Base-by-base conservation (phyloP, 257 asterid genomes). In the Nicotiana tomentosiformis region DNA sequence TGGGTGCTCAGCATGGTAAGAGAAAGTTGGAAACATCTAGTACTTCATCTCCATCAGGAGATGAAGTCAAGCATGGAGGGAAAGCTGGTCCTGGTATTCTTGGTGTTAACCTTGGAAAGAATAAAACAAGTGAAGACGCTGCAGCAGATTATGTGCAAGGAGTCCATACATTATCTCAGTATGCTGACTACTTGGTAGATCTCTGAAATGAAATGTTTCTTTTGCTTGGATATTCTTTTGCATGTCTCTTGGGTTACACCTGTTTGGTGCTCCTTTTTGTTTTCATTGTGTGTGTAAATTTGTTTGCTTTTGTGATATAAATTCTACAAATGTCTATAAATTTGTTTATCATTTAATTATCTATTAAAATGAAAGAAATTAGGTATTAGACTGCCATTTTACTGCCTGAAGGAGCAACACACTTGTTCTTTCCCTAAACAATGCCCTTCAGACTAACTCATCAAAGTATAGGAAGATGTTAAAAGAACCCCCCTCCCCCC, bases 21-120 rank as follows among this genome's bases (percentile, higher is more conserved):
- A 92, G 99, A 83, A 96, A 92, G 86, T 43, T 93, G 88, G 98
- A 96, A 90, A 93, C 97, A 14, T 90, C 98, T 15, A 90, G 90
- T 89, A 83, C 93, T 82, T 84, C 95, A 69, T 90, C 99, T 87
- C 62, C 91, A 11, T 18, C 89, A 5, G 95, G 89, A 80, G 98
- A 93, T 86, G 99, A 94, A 84, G 90, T 80, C 77, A 89, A 90
- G 46, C 97, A 90, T 72, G 98, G 98, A 82, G 99, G 99, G 80
- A 96, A 94, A 89, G 98, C 98, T 51, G 98, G 98, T 76, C 98
- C 98, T 14, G 99, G 99, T 60, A 96, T 96, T 89, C 95, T 96
- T 2, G 99, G 99, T 61, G 99, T 96, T 70, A 96, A 96, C 84
- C 95, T 96, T 69, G 99, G 99, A 83, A 96, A 96, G 89, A 96